Percentiles rank a stretch among this genome's conserved stretches.
These are phyloP conservation scores for Larix kaempferi DNA, from an alignment of 75 land plant genomes.

Conservation along the genomic window DNA sequence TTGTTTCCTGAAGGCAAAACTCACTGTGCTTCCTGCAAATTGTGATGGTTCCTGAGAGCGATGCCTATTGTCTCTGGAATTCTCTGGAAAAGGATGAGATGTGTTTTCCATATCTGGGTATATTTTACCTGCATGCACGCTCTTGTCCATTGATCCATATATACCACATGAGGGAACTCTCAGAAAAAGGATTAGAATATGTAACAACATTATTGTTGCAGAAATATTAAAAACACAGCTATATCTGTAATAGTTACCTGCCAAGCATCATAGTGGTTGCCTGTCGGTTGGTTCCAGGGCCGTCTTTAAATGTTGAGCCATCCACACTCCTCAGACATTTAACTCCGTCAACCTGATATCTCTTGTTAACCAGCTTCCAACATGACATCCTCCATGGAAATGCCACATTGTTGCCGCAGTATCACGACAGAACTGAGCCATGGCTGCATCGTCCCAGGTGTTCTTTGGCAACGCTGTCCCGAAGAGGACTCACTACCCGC, in stretches of 20 bases:
- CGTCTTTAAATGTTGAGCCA: conserved; percentile 50
- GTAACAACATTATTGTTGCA: background rate
- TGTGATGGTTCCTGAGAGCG: too few relatives aligned
- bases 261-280: conserved; percentile 85
- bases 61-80: too few relatives aligned
- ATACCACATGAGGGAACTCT: too few relatives aligned
- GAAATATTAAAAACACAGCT: background rate
- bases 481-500: background rate
- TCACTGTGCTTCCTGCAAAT: too few relatives aligned
- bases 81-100: too few relatives aligned
- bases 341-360: conserved; percentile 47
- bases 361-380: conserved; percentile 43
- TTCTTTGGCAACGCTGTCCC: conserved; percentile 25
- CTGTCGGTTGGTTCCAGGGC: conserved; percentile 75
- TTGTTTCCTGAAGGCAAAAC: too few relatives aligned
- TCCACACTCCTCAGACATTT: conserved; percentile 50
- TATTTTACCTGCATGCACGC: too few relatives aligned
- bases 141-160: too few relatives aligned
- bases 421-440: conserved; percentile 56
- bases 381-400: conserved; percentile 65
- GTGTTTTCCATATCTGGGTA: too few relatives aligned
- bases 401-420: conserved; percentile 66
- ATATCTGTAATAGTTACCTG: conserved; percentile 29
- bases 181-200: too few relatives aligned
- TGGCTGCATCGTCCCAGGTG: conserved; percentile 13